These are phyloP conservation scores for Rosa hybrid DNA, from an alignment of 331 rosid genomes.

Conservation along the genomic window DNA sequence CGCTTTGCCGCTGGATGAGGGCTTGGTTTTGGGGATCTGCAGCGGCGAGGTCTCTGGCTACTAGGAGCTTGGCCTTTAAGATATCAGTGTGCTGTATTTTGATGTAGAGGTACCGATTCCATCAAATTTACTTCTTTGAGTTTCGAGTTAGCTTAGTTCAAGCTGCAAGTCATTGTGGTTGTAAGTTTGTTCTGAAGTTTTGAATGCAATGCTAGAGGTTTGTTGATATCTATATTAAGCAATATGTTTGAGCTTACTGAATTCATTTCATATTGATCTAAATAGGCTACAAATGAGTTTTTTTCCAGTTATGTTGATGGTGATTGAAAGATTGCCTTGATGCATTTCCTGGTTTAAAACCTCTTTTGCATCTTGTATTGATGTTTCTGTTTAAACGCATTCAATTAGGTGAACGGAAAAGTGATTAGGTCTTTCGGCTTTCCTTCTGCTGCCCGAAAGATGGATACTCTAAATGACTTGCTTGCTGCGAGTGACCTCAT, in stretches of 20 bases:
- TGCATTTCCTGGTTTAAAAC: not conserved
- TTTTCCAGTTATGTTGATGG: not conserved
- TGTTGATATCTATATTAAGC: too few species aligned
- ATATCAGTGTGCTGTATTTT: too few species aligned
- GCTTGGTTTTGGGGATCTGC: too few species aligned
- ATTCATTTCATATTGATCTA: not conserved
- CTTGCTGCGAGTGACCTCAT: conserved; percentile 97
- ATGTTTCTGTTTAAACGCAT: conserved; percentile 23
- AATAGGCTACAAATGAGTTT: not conserved
- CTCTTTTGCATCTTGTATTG: not conserved
- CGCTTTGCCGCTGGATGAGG: conserved; percentile 89
- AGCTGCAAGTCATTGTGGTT: not conserved
- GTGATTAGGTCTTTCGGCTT: conserved; percentile 44
- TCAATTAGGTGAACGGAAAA: conserved; percentile 58
- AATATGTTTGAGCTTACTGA: not conserved
- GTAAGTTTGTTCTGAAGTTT: not conserved
- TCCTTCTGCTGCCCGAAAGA: conserved; percentile 90
- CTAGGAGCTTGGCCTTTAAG: too few species aligned
- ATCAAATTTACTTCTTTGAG: not conserved
- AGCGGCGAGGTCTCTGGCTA: too few species aligned
- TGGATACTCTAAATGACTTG: conserved; percentile 97
- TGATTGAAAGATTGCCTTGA: not conserved
- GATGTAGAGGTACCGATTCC: conserved; percentile 40
- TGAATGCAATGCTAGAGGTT: not conserved
- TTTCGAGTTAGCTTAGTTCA: not conserved